Base-by-base conservation (phyloP, 352 stramenopile species). In the Thraustochytrium sp. region DNA sequence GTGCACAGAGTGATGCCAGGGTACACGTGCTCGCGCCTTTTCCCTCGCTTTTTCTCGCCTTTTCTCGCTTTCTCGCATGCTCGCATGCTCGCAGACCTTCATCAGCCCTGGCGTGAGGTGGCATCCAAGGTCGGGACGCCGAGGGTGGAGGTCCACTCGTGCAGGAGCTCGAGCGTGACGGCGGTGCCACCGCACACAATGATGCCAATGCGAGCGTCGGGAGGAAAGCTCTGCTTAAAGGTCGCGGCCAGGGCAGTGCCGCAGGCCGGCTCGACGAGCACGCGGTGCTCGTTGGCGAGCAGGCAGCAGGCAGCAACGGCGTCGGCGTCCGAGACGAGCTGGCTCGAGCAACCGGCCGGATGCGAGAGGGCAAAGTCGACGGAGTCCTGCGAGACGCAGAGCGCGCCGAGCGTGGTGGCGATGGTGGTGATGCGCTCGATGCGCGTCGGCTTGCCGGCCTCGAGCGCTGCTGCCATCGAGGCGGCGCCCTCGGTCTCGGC, bases 231-330 rank as follows among this genome's bases (percentile, higher is more conserved):
- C 40, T 72, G 59, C 29, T 46, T 38, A 29, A 72, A 37, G 18
- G 68, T 61, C 29, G 88, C 85, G n/a, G 89, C 89, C 38, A 95
- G 80, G 21, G 90, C 85, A 2, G 92, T 90, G 26, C 91, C 91
- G 88, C 91, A 95, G 2, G 91, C 90, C 5, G 92, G 91, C 85
- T 96, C 92, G 2, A 96, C 91, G 36, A 96, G 84, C 44, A 94
- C 87, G n/a, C 91, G 87, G 84, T 92, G 89, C 78, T 95, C 90
- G 5, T 87, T 49, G 1, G 89, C 85, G 84, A 94, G 93, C 37
- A 85, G 82, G 9, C 89, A 4, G 86, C 89, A 94, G 13, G 90
- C 90, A 31, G 89, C 78, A 18, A 96, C 82, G 0, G 90, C 91
- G 61, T 94, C 89, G 0, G 5, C 77, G 86, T 96, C 92, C n/a